Conservation (phyloP, 2,329 filamentous ascomycete species). For the Coniochaeta sp. region DNA sequence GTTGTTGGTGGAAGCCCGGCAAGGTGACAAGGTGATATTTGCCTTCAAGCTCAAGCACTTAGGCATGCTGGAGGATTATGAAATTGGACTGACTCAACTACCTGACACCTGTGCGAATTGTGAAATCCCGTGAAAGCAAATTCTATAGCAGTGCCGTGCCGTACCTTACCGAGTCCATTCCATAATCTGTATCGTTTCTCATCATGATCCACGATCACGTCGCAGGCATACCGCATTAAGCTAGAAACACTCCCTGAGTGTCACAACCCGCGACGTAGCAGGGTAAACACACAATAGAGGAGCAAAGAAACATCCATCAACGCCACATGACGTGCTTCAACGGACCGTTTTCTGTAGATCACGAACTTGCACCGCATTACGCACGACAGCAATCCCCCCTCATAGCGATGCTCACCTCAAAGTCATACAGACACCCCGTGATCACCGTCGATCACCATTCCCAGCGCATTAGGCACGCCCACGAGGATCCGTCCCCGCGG, state of each 20-base stretch:
- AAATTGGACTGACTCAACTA: too few species aligned
- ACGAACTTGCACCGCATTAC: not conserved
- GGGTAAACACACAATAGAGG: not conserved
- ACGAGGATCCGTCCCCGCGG: conserved; percentile 49
- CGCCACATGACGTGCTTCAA: not conserved
- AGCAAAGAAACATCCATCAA: not conserved
- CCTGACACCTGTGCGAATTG: too few species aligned
- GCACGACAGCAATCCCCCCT: too few species aligned
- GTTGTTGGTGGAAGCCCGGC: not conserved
- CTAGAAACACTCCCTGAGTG: not conserved
- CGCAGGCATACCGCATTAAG: not conserved
- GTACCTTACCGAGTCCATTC: not conserved
- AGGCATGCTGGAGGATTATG: not conserved
- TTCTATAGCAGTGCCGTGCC: not conserved
- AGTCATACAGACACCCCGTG: conserved; percentile 8
- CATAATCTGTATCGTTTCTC: not conserved
- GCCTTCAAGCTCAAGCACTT: too few species aligned
- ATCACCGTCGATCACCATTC: conserved; percentile 51
- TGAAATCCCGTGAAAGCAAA: not conserved
- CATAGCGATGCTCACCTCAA: not conserved
- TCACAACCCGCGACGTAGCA: not conserved
- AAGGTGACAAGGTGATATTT: not conserved
- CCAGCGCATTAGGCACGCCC: conserved; percentile 50
- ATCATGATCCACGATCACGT: not conserved
- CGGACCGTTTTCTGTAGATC: not conserved